Evolutionary conservation across 1,284 basidiomycete genomes (phyloP), one percentile per base, ranked within the genome.

Genomic region (Irpex rosettiformis): DNA sequence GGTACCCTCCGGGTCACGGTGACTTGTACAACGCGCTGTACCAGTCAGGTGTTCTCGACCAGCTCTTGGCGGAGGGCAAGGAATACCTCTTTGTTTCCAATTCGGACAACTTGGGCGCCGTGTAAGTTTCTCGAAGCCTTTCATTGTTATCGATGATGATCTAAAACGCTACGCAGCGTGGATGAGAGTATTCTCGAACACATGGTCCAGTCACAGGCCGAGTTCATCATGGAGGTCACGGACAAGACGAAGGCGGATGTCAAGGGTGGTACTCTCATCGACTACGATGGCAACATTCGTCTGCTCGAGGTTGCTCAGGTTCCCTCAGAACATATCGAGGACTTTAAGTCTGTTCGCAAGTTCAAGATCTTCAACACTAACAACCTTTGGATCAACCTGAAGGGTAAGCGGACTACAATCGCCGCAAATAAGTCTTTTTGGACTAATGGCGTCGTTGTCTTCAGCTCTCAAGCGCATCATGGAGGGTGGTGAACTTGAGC

Each of bases 201-300:
- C 76, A 96, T 97, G 91, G 89, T 94, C 60, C 88, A 95, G 68
- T 82, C 84, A 10, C 81, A 89, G 67, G 85, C 92, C 54, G 94
- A 96, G 77, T 97, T 96, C 80, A 74, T 98, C 72, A 97, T 97
- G 95, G 96, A 99, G 78, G 95, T 99, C 64, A 99, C 97, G 3
- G 96, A 99, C 83, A 99, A 99, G 88, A 99, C 97, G 72, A 99
- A 99, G 83, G 97, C 97, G 60, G 96, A 99, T 75, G 90, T 99
- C 79, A 99, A 99, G 82, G 97, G 97, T 84, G 97, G 97, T 78
- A 99, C 97, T 55, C 84, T 97, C 67, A 95, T 98, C 71, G 93
- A 98, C 75, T 98, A 98, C 73, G 93, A 99, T 53, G 97, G 96
- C 60, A 88, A 86, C 45, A 86, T 98, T 62, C 90, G 96, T 65